These are phyloP conservation scores for Fusarium sp. DNA, from an alignment of 2,329 filamentous ascomycete species.

Conservation along the genomic window DNA sequence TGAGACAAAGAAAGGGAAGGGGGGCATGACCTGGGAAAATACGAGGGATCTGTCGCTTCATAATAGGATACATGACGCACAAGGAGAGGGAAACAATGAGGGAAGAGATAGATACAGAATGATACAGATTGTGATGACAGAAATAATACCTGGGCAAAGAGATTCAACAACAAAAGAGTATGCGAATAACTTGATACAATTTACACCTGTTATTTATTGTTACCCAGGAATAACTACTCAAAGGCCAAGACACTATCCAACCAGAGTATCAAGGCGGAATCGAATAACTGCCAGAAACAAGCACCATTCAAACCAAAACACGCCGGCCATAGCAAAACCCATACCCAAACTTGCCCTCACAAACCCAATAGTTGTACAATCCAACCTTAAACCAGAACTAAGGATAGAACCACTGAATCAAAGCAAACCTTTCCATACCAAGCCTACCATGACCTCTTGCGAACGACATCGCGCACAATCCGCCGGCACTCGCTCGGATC, in stretches of 20 bases:
- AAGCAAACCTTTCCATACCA: not conserved
- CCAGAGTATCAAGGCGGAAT: not conserved
- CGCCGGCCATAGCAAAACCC: not conserved
- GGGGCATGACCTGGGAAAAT: not conserved
- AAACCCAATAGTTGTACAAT: not conserved
- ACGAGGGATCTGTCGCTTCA: not conserved
- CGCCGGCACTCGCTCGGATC: slow-evolving; percentile 73
- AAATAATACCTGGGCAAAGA: not conserved
- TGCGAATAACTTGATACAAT: not conserved
- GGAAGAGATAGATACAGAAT: not conserved
- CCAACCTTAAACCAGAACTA: not conserved
- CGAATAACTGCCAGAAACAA: not conserved
- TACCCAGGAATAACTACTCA: not conserved
- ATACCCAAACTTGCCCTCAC: not conserved
- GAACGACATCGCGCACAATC: slow-evolving; percentile 47
- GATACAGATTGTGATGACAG: not conserved
- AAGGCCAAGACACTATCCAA: not conserved
- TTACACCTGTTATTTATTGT: not conserved
- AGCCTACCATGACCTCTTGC: slow-evolving; percentile 13
- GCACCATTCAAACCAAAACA: not conserved
- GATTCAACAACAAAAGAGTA: not conserved
- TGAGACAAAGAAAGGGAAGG: not conserved
- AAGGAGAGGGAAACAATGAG: not conserved
- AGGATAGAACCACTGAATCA: not conserved
- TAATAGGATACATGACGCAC: not conserved